Conservation (phyloP, 495 filamentous ascomycete species). For the Penicillium psychrofluorescens region DNA sequence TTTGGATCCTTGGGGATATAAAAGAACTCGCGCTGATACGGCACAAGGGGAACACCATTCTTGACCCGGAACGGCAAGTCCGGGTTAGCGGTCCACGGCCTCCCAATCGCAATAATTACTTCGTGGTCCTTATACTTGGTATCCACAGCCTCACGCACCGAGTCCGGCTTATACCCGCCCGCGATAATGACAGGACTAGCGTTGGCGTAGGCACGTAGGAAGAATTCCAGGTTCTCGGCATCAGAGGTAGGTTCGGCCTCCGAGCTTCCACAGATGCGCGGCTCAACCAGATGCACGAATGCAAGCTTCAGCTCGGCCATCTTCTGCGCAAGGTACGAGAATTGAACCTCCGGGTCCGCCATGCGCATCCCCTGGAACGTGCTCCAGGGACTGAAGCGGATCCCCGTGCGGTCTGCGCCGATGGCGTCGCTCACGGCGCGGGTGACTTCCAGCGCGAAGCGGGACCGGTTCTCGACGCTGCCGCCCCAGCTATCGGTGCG, state of each 20-base stretch:
- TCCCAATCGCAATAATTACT: slow-evolving; percentile 50
- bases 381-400: slow-evolving; percentile 59
- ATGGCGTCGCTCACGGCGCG: slow-evolving; percentile 56
- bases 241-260: slow-evolving; percentile 22
- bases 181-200: slow-evolving; percentile 52
- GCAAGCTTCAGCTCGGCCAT: slow-evolving; percentile 51
- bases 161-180: slow-evolving; percentile 46
- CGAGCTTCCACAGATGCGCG: slow-evolving; percentile 38
- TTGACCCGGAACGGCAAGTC: slow-evolving; percentile 59
- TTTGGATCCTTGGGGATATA: slow-evolving; percentile 39
- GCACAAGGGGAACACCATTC: slow-evolving; percentile 45
- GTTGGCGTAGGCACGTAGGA: slow-evolving; percentile 30
- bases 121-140: slow-evolving; percentile 45
- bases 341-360: slow-evolving; percentile 56
- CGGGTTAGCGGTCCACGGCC: slow-evolving; percentile 63
- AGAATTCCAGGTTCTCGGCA: slow-evolving; percentile 44
- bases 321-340: slow-evolving; percentile 46
- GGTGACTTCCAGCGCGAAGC: slow-evolving; percentile 58
- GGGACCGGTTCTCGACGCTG: slow-evolving; percentile 61
- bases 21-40: slow-evolving; percentile 53
- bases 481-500: slow-evolving; percentile 64
- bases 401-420: slow-evolving; percentile 53
- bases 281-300: slow-evolving; percentile 60
- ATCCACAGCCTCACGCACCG: slow-evolving; percentile 46
- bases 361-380: slow-evolving; percentile 64